Evolutionary conservation across 2,329 filamentous ascomycete genomes (phyloP), one percentile per base, ranked within the genome.

Genomic region (Apiospora saccharicola): DNA sequence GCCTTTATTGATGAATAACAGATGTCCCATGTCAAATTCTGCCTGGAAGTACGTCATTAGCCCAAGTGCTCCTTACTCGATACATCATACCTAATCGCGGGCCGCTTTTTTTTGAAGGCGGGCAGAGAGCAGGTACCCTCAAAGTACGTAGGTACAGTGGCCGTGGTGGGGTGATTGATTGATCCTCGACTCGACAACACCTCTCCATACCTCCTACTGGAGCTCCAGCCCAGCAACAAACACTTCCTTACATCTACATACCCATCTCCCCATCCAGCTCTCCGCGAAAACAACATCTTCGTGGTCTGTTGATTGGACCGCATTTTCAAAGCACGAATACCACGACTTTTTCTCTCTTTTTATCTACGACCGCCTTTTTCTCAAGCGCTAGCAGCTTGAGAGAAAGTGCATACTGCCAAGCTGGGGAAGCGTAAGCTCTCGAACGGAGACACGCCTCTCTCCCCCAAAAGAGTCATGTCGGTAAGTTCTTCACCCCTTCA

Each of bases 401-500:
- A 71, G 67, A 64, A 64, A 44, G 37, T 49, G 44, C 76, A 76
- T 74, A 73, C 74, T 75, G 84, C 82, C 85, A 89, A 89, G 83
- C 87, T 89, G 88, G 89, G 89, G 87, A 92, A 92, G 86, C 90
- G 90, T 83, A 92, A 90, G 84, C 84, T 90, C 78, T 92, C 90
- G 76, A 84, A 85, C 84, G 88, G 88, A 85, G 89, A 90, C 80
- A 82, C 85, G 82, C 83, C 86, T 81, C 85, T 86, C 78, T 86
- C 86, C 81, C 67, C 44, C 84, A 85, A 69, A 91, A 91, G 84
- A 84, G 87, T 80, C 81, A 91, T 91, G 89, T 85, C 87, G 80
- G 90, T 92, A 82, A 83, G 89, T 68, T 14, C 41, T 22, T 26
- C n/a, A 30, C 19, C 8, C 46, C 46, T 0, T n/a, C 46, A 7